Conservation (phyloP, 2,329 filamentous ascomycete genomes). For the Ceratocystis albifundus region DNA sequence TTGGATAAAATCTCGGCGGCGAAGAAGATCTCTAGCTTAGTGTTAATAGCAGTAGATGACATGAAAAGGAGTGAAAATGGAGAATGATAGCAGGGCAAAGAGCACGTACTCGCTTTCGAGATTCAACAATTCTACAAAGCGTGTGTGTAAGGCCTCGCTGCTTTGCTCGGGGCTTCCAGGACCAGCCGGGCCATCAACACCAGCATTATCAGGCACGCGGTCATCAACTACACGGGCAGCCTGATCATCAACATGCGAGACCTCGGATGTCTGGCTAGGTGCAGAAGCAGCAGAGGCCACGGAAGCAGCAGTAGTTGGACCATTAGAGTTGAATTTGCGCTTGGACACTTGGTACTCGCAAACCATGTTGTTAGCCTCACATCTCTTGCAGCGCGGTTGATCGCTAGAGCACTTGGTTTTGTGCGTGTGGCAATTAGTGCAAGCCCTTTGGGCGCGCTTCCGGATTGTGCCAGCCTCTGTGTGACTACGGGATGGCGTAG, state of each 20-base stretch:
- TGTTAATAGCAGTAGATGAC: not conserved
- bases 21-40: slow-evolving; percentile 29
- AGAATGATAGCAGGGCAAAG: not conserved
- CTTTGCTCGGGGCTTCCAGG: slow-evolving; percentile 18
- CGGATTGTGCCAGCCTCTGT: slow-evolving; percentile 35
- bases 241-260: slow-evolving; percentile 14
- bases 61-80: not conserved
- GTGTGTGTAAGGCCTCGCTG: slow-evolving; percentile 18
- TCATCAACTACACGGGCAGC: slow-evolving; percentile 18
- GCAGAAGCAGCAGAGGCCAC: not conserved
- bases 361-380: slow-evolving; percentile 29
- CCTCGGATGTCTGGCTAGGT: not conserved
- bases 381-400: slow-evolving; percentile 33
- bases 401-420: slow-evolving; percentile 37
- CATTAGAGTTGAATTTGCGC: slow-evolving; percentile 29
- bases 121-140: slow-evolving; percentile 20
- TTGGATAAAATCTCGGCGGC: slow-evolving; percentile 31
- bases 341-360: slow-evolving; percentile 35
- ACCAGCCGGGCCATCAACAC: slow-evolving; percentile 16
- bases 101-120: slow-evolving; percentile 22
- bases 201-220: slow-evolving; percentile 21
- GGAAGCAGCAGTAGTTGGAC: not conserved
- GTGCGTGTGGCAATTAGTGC: slow-evolving; percentile 34
- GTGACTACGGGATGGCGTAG: slow-evolving; percentile 33
- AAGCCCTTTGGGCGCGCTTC: slow-evolving; percentile 35